These are phyloP conservation scores for Fusarium sp. DNA, from an alignment of 2,329 filamentous ascomycete genomes.

Conservation along the genomic window DNA sequence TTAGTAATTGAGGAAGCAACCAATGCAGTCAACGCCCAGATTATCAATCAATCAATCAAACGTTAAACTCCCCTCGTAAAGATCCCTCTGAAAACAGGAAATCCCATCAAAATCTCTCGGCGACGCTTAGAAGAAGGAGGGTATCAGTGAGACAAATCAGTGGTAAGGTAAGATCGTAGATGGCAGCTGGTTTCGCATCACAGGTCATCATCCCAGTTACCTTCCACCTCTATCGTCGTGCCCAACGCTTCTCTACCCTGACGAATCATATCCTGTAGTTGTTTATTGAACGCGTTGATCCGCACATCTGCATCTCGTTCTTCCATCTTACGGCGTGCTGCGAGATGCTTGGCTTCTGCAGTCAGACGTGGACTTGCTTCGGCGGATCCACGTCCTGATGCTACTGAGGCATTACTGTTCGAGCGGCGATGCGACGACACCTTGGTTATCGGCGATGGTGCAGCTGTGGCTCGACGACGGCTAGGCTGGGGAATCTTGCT, in stretches of 20 bases:
- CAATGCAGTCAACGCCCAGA: constrained; percentile 25
- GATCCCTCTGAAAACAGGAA: constrained; percentile 4
- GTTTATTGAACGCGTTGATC: constrained; percentile 82
- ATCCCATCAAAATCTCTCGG: constrained; percentile 8
- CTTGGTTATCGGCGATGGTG: constrained; percentile 34
- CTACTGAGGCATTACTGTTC: constrained; percentile 59
- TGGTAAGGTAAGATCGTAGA: constrained; percentile 12
- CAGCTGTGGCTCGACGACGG: constrained; percentile 31
- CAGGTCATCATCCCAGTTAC: constrained; percentile 57
- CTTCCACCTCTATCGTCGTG: constrained; percentile 73
- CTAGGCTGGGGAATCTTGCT: constrained; percentile 57
- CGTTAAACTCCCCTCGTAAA: constrained; percentile 25
- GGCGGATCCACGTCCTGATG: constrained; percentile 50
- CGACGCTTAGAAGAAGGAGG: constrained; percentile 24
- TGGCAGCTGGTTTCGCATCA: constrained; percentile 26
- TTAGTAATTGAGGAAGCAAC: constrained; percentile 12
- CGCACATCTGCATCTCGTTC: constrained; percentile 83
- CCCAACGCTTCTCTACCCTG: constrained; percentile 90
- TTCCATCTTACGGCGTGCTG: constrained; percentile 76
- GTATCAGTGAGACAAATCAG: constrained; percentile 35
- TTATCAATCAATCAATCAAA: constrained; percentile 4
- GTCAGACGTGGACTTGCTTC: constrained; percentile 63
- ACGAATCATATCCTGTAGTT: constrained; percentile 86
- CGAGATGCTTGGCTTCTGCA: constrained; percentile 78
- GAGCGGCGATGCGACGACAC: constrained; percentile 55